Evolutionary conservation across 139 green algal genomes (phyloP).

Genomic region (Edaphochlamys debaryana): DNA sequence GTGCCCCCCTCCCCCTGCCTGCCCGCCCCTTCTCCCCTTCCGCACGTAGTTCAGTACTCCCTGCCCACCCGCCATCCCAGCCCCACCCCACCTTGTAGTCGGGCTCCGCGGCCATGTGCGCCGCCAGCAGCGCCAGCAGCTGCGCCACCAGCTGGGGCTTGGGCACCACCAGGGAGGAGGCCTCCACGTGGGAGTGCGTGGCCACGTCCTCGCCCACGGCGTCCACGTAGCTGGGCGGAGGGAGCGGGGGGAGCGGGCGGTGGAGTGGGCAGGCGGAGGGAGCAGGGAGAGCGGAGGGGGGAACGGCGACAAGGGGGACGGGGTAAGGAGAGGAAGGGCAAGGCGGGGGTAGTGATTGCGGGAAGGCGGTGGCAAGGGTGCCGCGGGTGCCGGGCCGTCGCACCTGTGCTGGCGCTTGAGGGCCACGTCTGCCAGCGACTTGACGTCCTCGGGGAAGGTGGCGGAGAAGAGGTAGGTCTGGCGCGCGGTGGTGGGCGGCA

Average conservation of each 20-base stretch:
- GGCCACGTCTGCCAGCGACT: slow-evolving; percentile 61
- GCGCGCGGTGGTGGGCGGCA: slow-evolving; percentile 70
- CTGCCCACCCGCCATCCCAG: no score
- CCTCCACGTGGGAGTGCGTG: slow-evolving; percentile 51
- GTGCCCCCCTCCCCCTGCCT: no score
- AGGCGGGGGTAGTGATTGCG: no score
- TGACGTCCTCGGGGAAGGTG: slow-evolving; percentile 81
- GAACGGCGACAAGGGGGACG: no score
- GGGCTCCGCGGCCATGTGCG: slow-evolving; percentile 56
- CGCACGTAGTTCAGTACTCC: no score
- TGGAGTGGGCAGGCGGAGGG: no score
- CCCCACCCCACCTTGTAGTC: slow-evolving; percentile 73
- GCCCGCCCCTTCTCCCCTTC: no score
- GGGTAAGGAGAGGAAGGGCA: no score
- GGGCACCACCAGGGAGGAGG: slow-evolving; percentile 29
- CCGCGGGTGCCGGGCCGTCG: no score
- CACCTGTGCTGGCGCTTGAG: slow-evolving; percentile 32
- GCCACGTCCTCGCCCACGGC: slow-evolving; percentile 50
- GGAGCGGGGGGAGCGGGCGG: no score
- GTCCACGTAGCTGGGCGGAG: slow-evolving; percentile 45
- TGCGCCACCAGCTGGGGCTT: slow-evolving; percentile 22
- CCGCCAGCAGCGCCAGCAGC: slow-evolving; percentile 46
- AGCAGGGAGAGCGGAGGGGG: no score
- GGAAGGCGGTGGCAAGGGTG: no score
- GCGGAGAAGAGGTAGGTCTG: slow-evolving; percentile 94